Evolutionary conservation across 352 stramenopile species (phyloP).

Genomic region (Phytophthora cactorum): DNA sequence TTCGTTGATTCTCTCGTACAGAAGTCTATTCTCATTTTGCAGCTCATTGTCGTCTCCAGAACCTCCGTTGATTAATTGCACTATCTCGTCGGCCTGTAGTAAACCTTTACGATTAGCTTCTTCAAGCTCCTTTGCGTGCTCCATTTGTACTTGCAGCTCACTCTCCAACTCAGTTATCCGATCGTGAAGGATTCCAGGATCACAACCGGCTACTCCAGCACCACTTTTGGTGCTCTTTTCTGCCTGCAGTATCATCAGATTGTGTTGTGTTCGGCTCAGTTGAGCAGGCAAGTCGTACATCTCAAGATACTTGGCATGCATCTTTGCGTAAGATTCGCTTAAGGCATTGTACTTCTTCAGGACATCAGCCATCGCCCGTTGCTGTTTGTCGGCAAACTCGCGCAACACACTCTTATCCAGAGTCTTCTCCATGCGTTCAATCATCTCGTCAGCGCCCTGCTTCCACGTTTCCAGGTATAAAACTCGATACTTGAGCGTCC

Average conservation of each 20-base stretch:
- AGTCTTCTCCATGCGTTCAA: conserved; percentile 66
- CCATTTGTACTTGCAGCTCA: conserved; percentile 46
- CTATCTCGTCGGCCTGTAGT: conserved; percentile 14
- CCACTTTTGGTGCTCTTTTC: conserved; percentile 28
- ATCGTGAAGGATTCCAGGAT: conserved; percentile 26
- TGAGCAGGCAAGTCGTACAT: conserved; percentile 55
- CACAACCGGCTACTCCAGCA: neutral
- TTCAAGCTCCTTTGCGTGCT: conserved; percentile 60
- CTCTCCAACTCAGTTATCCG: conserved; percentile 61
- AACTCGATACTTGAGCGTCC: conserved; percentile 85
- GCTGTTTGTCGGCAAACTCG: conserved; percentile 51
- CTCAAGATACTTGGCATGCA: conserved; percentile 59
- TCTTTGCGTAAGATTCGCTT: conserved; percentile 46
- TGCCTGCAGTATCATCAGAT: conserved; percentile 54
- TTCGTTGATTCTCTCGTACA: conserved; percentile 72
- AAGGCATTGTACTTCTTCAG: conserved; percentile 51
- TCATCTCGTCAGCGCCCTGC: conserved; percentile 63
- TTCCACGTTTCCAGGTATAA: conserved; percentile 94
- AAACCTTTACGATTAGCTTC: conserved; percentile 21
- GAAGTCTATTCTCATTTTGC: conserved; percentile 58
- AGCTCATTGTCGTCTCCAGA: conserved; percentile 37
- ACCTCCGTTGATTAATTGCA: neutral
- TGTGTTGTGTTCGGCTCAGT: conserved; percentile 53
- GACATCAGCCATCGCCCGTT: conserved; percentile 37
- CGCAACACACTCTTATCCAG: conserved; percentile 68